Evolutionary conservation across 2,329 filamentous ascomycete species (phyloP).

Genomic region (Aspergillus oerlinghausenensis): DNA sequence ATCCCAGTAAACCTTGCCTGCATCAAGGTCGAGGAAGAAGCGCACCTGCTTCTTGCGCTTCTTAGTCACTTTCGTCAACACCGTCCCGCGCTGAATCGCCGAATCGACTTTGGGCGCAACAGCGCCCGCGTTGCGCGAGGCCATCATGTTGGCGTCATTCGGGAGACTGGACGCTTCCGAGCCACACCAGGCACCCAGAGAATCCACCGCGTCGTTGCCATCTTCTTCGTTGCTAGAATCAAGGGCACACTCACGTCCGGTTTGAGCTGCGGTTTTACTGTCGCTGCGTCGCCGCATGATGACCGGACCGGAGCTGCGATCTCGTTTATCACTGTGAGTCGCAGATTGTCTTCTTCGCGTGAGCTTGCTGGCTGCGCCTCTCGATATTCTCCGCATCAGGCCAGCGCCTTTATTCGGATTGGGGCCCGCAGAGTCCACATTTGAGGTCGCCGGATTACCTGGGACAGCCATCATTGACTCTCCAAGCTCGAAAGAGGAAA

Average conservation of each 20-base stretch:
- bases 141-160: constrained; percentile 32
- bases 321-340: constrained; percentile 69
- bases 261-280: constrained; percentile 69
- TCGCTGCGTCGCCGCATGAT: constrained; percentile 84
- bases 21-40: constrained; percentile 74
- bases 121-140: constrained; percentile 33
- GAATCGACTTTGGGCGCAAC: constrained; percentile 68
- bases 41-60: constrained; percentile 69
- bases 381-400: constrained; percentile 80
- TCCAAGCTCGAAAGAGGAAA: constrained; percentile 63
- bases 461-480: constrained; percentile 59
- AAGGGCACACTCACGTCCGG: constrained; percentile 44
- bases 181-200: constrained; percentile 38
- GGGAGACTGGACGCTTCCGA: constrained; percentile 37
- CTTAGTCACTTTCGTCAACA: constrained; percentile 78
- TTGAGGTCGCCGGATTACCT: constrained; percentile 41
- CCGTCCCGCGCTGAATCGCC: constrained; percentile 71
- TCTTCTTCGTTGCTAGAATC: constrained; percentile 37
- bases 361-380: constrained; percentile 67
- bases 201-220: constrained; percentile 44
- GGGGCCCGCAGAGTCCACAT: constrained; percentile 53
- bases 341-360: constrained; percentile 72
- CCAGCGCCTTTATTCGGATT: constrained; percentile 54
- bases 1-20: constrained; percentile 87
- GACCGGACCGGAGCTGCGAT: constrained; percentile 83